phyloP scores from a whole-genome alignment of 2,329 filamentous ascomycete species.

The Fusarium sp. region DNA sequence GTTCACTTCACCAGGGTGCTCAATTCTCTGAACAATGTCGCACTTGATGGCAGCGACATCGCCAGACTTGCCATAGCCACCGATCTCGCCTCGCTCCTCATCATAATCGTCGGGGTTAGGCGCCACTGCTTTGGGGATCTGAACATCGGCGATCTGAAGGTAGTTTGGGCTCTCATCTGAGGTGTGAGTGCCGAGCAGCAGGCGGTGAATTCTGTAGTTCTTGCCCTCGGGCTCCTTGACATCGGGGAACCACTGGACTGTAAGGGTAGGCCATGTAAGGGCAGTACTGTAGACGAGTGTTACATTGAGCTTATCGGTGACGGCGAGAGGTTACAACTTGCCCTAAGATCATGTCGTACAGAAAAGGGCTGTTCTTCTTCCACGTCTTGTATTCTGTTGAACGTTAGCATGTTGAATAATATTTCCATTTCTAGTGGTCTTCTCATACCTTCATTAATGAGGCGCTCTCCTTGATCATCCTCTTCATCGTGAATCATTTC shows the following conservation, averaged over 20 bases:
- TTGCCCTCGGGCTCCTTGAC: conserved; percentile 89
- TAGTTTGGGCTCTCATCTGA: conserved; percentile 88
- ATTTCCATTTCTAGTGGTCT: background rate
- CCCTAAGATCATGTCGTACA: conserved; percentile 97
- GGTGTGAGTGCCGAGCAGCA: conserved; percentile 95
- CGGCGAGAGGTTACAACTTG: conserved; percentile 48
- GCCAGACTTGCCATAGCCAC: conserved; percentile 83
- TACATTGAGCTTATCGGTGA: conserved; percentile 4
- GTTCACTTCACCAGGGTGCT: conserved; percentile 97
- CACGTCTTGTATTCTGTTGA: conserved; percentile 94
- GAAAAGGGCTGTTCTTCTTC: conserved; percentile 99
- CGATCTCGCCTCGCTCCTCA: conserved; percentile 91
- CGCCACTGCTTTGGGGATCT: conserved; percentile 82
- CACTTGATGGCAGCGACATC: conserved; percentile 84
- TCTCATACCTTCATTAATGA: conserved; percentile 86
- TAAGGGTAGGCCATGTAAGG: conserved; percentile 96
- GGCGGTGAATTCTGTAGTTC: conserved; percentile 86
- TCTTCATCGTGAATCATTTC: conserved; percentile 72
- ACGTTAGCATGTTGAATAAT: conserved; percentile 29
- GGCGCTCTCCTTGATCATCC: conserved; percentile 80
- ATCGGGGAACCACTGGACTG: conserved; percentile 98
- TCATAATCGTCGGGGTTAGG: conserved; percentile 89
- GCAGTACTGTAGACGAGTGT: conserved; percentile 70
- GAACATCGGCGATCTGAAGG: conserved; percentile 92
- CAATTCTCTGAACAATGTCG: conserved; percentile 93